phyloP scores from a whole-genome alignment of 805 yeast genomes.

The Myxozyma melibiosi region DNA sequence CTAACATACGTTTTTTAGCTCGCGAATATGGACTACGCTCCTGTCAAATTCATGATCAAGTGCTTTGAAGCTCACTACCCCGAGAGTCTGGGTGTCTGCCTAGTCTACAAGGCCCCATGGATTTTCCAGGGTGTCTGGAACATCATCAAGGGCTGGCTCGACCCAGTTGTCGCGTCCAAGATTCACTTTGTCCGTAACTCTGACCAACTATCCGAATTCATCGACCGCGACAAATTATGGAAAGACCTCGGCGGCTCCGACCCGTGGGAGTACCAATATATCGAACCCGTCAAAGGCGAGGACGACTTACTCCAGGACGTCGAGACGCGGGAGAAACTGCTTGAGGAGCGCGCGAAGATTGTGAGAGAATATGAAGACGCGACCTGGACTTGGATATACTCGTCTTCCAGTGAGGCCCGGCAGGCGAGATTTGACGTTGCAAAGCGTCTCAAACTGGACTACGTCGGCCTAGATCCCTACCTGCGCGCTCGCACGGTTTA shows the following conservation, averaged over 20 bases:
- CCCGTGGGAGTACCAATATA: slow-evolving; percentile 58
- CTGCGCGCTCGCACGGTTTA: slow-evolving; percentile 75
- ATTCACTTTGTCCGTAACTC: slow-evolving; percentile 75
- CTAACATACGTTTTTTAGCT: slow-evolving; percentile 37
- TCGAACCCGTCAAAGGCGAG: slow-evolving; percentile 60
- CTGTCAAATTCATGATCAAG: slow-evolving; percentile 84
- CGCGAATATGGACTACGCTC: slow-evolving; percentile 89
- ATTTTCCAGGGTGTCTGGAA: slow-evolving; percentile 94
- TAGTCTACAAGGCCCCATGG: slow-evolving; percentile 97
- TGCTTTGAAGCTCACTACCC: slow-evolving; percentile 97
- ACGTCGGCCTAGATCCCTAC: slow-evolving; percentile 74
- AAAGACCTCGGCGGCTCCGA: slow-evolving; percentile 75
- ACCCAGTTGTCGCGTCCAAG: slow-evolving; percentile 93
- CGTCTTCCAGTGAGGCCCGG: slow-evolving; percentile 53
- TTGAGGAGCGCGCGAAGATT: slow-evolving; percentile 57
- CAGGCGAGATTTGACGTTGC: slow-evolving; percentile 50
- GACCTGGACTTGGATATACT: slow-evolving; percentile 73
- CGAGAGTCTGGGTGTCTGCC: slow-evolving; percentile 80
- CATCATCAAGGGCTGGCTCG: slow-evolving; percentile 88
- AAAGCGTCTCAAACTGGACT: slow-evolving; percentile 61
- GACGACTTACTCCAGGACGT: slow-evolving; percentile 53
- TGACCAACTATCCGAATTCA: slow-evolving; percentile 66
- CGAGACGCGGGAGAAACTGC: slow-evolving; percentile 50
- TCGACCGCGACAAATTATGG: slow-evolving; percentile 65
- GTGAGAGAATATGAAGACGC: slow-evolving; percentile 58